A percentile compares a stretch with the other conserved stretches of the same genome.
These are phyloP conservation scores for Polychytrium aggregatum DNA, from an alignment of 192 early-diverging fungal genomes.

Conservation along the genomic window DNA sequence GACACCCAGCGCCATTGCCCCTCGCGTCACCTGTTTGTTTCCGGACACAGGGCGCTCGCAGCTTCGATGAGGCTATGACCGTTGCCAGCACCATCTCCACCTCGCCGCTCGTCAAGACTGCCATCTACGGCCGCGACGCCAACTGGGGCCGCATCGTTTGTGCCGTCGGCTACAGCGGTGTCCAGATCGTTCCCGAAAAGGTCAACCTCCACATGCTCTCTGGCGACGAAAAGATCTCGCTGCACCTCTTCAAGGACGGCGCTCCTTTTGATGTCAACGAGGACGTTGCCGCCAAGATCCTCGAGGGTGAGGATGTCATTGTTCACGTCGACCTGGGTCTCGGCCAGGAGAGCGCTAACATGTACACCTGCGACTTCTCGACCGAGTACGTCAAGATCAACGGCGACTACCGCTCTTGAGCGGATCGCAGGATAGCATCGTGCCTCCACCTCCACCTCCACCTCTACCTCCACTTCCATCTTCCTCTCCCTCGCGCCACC, in stretches of 20 bases:
- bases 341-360: constrained; percentile 60
- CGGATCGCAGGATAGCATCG: too few relatives aligned
- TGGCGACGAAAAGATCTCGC: constrained; percentile 13
- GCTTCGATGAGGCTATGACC: constrained; percentile 66
- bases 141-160: constrained; percentile 96
- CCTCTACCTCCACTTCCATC: too few relatives aligned
- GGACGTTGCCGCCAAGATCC: constrained; percentile 63
- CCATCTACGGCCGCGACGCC: constrained; percentile 91
- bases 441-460: too few relatives aligned
- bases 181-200: constrained; percentile 58
- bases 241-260: constrained; percentile 67
- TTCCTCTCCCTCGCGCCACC: too few relatives aligned
- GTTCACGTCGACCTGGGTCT: constrained; percentile 69
- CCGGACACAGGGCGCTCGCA: constrained; percentile 42
- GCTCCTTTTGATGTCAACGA: constrained; percentile 78
- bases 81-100: constrained; percentile 82
- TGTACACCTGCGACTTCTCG: constrained; percentile 94
- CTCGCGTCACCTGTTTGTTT: too few relatives aligned
- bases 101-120: constrained; percentile 90
- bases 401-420: constrained; percentile 55
- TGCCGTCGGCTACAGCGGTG: constrained; percentile 76
- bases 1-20: too few relatives aligned
- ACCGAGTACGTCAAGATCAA: constrained; percentile 93
- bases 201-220: constrained; percentile 70
- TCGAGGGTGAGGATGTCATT: constrained; percentile 74